Base-by-base conservation (phyloP, 2,329 filamentous ascomycete species). In the Exophiala dermatitidis region DNA sequence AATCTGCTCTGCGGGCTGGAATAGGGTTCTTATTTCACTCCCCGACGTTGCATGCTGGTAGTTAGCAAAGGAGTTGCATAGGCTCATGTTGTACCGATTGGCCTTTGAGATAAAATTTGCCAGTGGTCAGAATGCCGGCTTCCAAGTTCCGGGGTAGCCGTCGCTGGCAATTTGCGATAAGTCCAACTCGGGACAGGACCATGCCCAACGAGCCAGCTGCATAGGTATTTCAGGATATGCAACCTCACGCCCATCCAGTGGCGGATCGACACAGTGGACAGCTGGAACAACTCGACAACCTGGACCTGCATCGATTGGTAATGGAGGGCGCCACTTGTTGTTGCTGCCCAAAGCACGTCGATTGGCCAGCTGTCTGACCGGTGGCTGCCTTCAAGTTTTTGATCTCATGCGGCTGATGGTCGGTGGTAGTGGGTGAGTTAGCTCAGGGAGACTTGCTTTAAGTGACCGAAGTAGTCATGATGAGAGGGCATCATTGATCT, bases 311-410 rank as follows among this genome's bases (percentile, higher is more conserved):
- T 8, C 19, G 36, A 6, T 41, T 12, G 12, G 28, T 4, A 26
- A 41, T 12, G 19, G 7, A 6, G 28, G 42, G 26, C 32, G 44
- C 44, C 44, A 29, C 44, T 19, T 9, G 44, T 8, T 29, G 42
- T 52, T 52, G 50, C 50, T 52, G 50, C 50, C 50, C 50, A 47
- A 52, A 42, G 29, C 43, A 40, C 26, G 37, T 34, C 29, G 50
- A 38, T 52, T 42, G 50, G 37, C 28, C 42, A 36, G 40, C 43
- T 10, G 29, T 3, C 42, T 8, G n/a, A 31, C 6, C 5, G 42
- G 5, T 41, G n/a, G 19, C 19, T 19, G 33, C 33, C 33, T 7
- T 36, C 33, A 36, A 7, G 19, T 19, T 19, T 19, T 19, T 19
- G 19, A 19, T 19, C 19, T 19, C 19, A 19, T 19, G 19, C 19